phyloP scores from a whole-genome alignment of 257 asterid species.

The Solanum chmielewskii region DNA sequence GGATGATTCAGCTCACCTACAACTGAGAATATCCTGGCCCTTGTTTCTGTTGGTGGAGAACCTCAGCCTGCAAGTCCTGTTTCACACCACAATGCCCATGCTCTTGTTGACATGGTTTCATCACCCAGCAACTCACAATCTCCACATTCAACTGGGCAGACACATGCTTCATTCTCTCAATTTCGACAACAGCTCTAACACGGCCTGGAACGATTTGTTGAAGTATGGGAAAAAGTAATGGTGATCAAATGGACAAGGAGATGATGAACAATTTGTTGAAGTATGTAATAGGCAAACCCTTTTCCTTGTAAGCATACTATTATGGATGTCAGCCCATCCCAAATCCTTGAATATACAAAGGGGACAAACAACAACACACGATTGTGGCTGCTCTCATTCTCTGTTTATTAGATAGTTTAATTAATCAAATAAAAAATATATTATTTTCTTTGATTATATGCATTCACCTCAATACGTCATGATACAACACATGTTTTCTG shows the following conservation, averaged over 20 bases:
- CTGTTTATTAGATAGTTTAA: too few relatives aligned
- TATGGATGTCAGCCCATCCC: neutral
- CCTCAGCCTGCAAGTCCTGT: constrained; percentile 65
- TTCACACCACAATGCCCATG: constrained; percentile 77
- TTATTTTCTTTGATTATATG: too few relatives aligned
- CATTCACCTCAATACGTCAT: too few relatives aligned
- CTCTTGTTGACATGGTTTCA: constrained; percentile 82
- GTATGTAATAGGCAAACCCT: too few relatives aligned
- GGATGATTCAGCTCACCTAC: constrained; percentile 66
- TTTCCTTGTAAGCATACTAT: neutral
- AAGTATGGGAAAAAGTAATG: too few relatives aligned
- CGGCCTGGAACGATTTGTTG: constrained; percentile 41
- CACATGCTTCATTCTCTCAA: constrained; percentile 44
- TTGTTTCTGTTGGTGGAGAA: constrained; percentile 74
- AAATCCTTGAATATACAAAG: too few relatives aligned
- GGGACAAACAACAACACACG: too few relatives aligned
- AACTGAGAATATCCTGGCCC: constrained; percentile 43
- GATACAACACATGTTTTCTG: too few relatives aligned
- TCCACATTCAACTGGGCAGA: constrained; percentile 38
- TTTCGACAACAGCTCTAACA: constrained; percentile 42
- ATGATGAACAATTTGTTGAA: too few relatives aligned
- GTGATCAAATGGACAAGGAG: too few relatives aligned
- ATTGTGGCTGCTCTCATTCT: too few relatives aligned
- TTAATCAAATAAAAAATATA: too few relatives aligned
- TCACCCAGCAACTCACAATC: constrained; percentile 28